Conservation (phyloP, 805 yeast genomes). For the Pichia rugopelliculosa region DNA sequence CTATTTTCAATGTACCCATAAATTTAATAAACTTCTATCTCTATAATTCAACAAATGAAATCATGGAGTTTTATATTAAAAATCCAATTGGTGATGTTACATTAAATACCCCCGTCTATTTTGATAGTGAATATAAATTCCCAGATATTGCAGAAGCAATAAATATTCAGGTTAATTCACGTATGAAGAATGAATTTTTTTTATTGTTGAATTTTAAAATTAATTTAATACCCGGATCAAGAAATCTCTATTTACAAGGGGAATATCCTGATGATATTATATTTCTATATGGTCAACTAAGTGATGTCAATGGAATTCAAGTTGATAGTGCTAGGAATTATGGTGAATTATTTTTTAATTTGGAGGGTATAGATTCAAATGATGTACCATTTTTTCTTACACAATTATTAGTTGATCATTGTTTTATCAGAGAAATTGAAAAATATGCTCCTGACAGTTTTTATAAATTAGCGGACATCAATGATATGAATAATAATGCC, state of each 20-base stretch:
- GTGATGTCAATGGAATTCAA: conserved; percentile 22
- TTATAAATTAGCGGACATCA: conserved; percentile 8
- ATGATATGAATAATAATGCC: background rate
- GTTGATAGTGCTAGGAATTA: conserved; percentile 20
- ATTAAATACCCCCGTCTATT: conserved; percentile 36
- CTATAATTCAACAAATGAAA: conserved; percentile 10
- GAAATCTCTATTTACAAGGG: conserved; percentile 4
- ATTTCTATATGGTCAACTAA: conserved; percentile 15
- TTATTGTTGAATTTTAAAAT: conserved; percentile 14
- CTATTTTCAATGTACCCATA: background rate
- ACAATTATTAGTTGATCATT: conserved; percentile 31
- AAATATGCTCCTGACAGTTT: conserved; percentile 20
- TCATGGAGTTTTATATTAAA: conserved; percentile 18
- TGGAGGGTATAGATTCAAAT: conserved; percentile 35
- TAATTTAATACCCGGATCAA: conserved; percentile 16
- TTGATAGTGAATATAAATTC: conserved; percentile 39
- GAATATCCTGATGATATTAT: conserved; percentile 12
- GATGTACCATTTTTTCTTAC: conserved; percentile 45
- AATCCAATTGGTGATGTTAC: conserved; percentile 37
- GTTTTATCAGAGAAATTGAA: conserved; percentile 23
- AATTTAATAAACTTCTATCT: background rate
- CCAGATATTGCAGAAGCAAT: conserved; percentile 62
- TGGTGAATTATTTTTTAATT: conserved; percentile 29
- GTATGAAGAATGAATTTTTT: conserved; percentile 26
- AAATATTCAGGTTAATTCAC: conserved; percentile 38